Evolutionary conservation across 23 red algal species (phyloP).

Genomic region (Gracilaria vermiculophylla): DNA sequence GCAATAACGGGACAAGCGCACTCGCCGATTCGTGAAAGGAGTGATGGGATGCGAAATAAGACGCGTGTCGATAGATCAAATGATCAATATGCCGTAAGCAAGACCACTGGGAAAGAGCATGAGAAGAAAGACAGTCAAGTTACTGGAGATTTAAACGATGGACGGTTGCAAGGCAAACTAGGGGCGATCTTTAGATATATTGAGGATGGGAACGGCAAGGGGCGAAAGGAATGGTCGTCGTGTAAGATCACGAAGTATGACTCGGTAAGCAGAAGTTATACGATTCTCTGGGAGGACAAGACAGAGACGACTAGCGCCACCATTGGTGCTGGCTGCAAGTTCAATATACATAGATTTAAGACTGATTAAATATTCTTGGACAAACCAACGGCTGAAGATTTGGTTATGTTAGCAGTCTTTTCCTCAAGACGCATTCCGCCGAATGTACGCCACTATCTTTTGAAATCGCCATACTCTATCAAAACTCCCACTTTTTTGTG

Average conservation of each 20-base stretch:
- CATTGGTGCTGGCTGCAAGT: constrained; percentile 6
- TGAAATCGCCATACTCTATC: too few relatives aligned
- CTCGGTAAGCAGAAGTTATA: neutral
- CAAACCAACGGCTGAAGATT: too few relatives aligned
- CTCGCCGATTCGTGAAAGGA: neutral
- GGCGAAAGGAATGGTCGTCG: constrained; percentile 17
- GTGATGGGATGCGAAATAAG: neutral
- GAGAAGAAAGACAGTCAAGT: neutral
- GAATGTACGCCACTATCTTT: too few relatives aligned
- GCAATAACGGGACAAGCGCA: neutral
- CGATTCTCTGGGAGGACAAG: constrained; percentile 17
- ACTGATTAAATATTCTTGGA: neutral
- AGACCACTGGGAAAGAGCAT: neutral
- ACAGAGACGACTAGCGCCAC: constrained; percentile 10
- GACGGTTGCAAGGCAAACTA: constrained; percentile 32
- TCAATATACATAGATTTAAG: constrained; percentile 36
- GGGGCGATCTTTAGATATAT: constrained; percentile 25
- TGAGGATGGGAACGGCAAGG: neutral
- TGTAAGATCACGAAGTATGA: neutral
- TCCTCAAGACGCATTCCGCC: too few relatives aligned
- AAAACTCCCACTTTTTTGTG: too few relatives aligned
- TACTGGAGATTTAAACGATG: constrained; percentile 12
- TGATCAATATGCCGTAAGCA: neutral
- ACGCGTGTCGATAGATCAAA: neutral
- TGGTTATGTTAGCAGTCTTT: too few relatives aligned